Evolutionary conservation across 768 basidiomycete genomes (phyloP), one percentile per base, ranked within the genome.

Genomic region (Hebeloma cylindrosporum): DNA sequence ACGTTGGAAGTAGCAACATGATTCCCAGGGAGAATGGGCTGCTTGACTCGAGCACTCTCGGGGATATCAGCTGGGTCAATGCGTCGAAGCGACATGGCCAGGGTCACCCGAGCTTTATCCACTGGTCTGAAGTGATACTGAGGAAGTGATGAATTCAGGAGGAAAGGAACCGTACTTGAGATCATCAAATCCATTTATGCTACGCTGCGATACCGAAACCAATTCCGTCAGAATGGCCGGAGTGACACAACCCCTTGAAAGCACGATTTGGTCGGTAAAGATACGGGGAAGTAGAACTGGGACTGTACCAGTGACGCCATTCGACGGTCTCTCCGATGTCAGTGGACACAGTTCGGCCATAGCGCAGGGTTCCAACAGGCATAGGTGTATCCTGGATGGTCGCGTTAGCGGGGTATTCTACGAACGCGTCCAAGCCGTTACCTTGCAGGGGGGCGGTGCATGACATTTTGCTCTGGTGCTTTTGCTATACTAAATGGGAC

Each of bases 251-350:
- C 82, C 85, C 87, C 85, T 87, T 50, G 31, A 21, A 25, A 14
- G 20, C 17, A 42, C 11, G 27, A 44, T 33, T 25, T 6, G 22
- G 32, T 36, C 38, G 40, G 51, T 30, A 16, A n/a, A 35, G 45
- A 38, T 25, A 13, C 25, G 22, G 25, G 28, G 28, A 48, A 20
- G 28, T 33, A 26, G 30, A 16, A 33, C 31, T 18, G 20, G 21
- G 29, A 47, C 35, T 20, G 18, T 63, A 86, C 86, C 88, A 90
- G 53, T 90, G 88, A 30, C 79, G 70, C 88, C 88, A 90, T 56
- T 81, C 72, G 3, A 88, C 78, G 0, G 72, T 77, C 60, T 86
- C 83, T 35, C 83, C 79, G 39, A 72, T 79, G 28, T 72, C 63
- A 14, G 60, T 66, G 7, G 57, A 56, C 5, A 61, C 62, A 5